Evolutionary conservation across 192 early-diverging fungal species (phyloP), one percentile per base, ranked within the genome.

Genomic region (Tieghemiomyces parasiticus): DNA sequence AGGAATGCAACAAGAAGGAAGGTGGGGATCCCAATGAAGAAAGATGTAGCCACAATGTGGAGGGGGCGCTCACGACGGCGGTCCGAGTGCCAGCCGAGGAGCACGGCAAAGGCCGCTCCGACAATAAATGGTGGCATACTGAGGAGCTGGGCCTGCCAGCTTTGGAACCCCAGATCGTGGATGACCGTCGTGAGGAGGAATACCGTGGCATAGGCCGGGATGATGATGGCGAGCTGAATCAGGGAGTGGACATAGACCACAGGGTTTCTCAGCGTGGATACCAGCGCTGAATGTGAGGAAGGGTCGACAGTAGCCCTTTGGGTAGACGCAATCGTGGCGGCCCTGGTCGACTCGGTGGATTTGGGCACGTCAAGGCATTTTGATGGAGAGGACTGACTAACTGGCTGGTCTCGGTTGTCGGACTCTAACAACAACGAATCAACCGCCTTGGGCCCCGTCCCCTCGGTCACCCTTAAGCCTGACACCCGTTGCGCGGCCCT

Each of bases 181-280:
- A 89, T 76, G 24, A 89, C 85, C 16, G 79, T 81, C 0, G 87
- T 85, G 38, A 89, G 65, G 63, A 86, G 86, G 20, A 83, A 74
- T 44, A 74, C 70, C 46, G 81, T 75, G 49, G 79, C 79, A 34
- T 81, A 85, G 8, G 83, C 62, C 13, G 83, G 79, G 10, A 78
- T 82, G 56, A 78, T 70, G 42, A 76, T 71, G 16, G 81, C 78
- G 51, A 87, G 80, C 56, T 81, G 81, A 22, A 79, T 76, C 14
- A 85, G 46, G 30, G 77, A 70, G 22, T 75, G 72, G 45, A 81
- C 63, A 19, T 78, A 55, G 56, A 68, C 67, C n/a, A n/a, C n/a
- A n/a, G n/a, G n/a, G n/a, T n/a, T n/a, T n/a, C n/a, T n/a, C n/a
- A n/a, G n/a, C n/a, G n/a, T n/a, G n/a, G n/a, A n/a, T n/a, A n/a